These are phyloP conservation scores for Sesbania bispinosa DNA, from an alignment of 306 rosid genomes.

Conservation along the genomic window DNA sequence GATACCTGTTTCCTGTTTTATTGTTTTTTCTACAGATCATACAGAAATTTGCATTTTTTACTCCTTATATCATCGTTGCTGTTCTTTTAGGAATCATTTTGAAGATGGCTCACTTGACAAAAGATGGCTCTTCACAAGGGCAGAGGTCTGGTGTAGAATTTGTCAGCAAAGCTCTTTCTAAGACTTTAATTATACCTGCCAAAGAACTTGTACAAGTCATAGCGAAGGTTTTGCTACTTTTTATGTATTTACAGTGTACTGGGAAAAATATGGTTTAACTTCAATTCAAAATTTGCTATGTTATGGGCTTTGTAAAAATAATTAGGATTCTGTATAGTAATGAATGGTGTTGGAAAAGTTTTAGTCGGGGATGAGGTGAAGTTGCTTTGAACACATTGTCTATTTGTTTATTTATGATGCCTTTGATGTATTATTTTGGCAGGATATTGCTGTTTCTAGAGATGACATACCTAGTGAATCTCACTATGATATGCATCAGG, in stretches of 20 bases:
- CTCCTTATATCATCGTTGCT: constrained; percentile 15
- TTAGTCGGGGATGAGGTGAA: not conserved
- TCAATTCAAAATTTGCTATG: not conserved
- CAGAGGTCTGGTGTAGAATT: constrained; percentile 58
- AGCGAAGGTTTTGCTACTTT: constrained; percentile 66
- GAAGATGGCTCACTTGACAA: constrained; percentile 81
- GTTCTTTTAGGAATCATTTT: constrained; percentile 63
- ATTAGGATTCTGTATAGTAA: not conserved
- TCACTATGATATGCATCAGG: constrained; percentile 53
- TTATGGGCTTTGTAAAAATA: not conserved
- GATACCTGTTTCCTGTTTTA: constrained; percentile 16
- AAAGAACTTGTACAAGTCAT: constrained; percentile 88
- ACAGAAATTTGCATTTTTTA: not conserved
- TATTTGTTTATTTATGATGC: constrained; percentile 22
- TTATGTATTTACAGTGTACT: constrained; percentile 20
- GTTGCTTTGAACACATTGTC: not conserved
- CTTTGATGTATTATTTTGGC: constrained; percentile 31
- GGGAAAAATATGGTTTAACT: not conserved
- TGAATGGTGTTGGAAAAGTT: not conserved
- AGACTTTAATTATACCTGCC: constrained; percentile 68
- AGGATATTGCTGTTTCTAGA: constrained; percentile 70
- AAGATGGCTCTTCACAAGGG: constrained; percentile 67
- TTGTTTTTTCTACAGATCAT: not conserved
- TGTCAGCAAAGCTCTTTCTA: constrained; percentile 60
- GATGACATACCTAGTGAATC: constrained; percentile 53